Percentiles rank a stretch among this genome's conserved stretches.
Conservation (phyloP, 208 protist species). For the Trypanosoma caninum region DNA sequence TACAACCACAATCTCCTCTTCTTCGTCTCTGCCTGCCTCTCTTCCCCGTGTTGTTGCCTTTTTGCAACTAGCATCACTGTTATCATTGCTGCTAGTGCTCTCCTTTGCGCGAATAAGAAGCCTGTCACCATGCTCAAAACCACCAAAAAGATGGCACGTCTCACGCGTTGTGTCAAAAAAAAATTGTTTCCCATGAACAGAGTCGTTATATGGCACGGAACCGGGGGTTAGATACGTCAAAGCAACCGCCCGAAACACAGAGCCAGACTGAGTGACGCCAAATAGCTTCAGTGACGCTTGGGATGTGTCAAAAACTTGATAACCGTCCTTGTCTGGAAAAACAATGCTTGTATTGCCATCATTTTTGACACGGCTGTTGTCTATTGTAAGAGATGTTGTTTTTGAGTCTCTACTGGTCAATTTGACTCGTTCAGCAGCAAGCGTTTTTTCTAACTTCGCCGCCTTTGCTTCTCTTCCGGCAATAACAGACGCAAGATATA, state of each 20-base stretch:
- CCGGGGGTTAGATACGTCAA: constrained; percentile 36
- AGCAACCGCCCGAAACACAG: constrained; percentile 38
- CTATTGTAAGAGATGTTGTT: neutral
- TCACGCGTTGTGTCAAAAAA: constrained; percentile 59
- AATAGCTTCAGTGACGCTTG: constrained; percentile 46
- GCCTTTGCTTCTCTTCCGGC: constrained; percentile 39
- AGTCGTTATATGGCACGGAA: constrained; percentile 57
- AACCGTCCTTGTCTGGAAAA: constrained; percentile 77
- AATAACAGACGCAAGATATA: constrained; percentile 53
- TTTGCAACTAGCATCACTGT: neutral
- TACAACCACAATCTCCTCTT: constrained; percentile 58
- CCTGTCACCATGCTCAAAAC: constrained; percentile 61
- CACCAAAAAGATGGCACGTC: constrained; percentile 60
- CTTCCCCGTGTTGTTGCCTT: too few relatives aligned
- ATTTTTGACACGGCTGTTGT: neutral
- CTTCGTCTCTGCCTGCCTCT: too few relatives aligned
- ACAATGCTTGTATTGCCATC: constrained; percentile 19
- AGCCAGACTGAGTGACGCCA: constrained; percentile 44
- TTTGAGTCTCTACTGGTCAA: neutral
- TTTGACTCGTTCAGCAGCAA: constrained; percentile 23
- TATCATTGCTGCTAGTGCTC: constrained; percentile 7
- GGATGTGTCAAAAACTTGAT: constrained; percentile 66
- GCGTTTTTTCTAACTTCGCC: constrained; percentile 45
- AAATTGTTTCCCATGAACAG: constrained; percentile 30
- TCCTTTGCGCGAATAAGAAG: constrained; percentile 35